Evolutionary conservation across 345 rosid species (phyloP), one percentile per base, ranked within the genome.

Genomic region (Eucalyptus tenuipes): DNA sequence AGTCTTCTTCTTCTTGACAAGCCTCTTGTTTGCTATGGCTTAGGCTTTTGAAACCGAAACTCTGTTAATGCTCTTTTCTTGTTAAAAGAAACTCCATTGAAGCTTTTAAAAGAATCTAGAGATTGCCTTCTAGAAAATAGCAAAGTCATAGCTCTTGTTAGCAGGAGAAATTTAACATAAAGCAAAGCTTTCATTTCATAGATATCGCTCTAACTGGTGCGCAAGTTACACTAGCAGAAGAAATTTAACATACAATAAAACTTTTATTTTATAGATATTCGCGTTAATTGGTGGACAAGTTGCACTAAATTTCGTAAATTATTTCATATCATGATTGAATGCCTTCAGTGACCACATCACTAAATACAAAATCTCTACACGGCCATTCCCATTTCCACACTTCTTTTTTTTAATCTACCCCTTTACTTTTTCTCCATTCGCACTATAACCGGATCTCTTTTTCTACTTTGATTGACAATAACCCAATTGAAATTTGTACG

Each of bases 181-280:
- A 10, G 22, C 15, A 40, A 75, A 40, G 29, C 47, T 75, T 75
- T 37, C 25, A 18, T 71, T 52, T 52, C 25, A 37, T 24, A 37
- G 12, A 71, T 37, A 18, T 61, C 17, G 25, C 27, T 13, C 27
- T 37, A 71, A 71, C 4, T 18, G 6, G 3, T 37, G 7, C 13
- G 2, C 24, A 52, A 7, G 22, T 52, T 52, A 2, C 22, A 50
- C 55, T 50, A 50, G 22, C 0, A 50, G 0, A 50, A 50, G 2
- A 50, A 50, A 52, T 52, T 52, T 52, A 52, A 20, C 57, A 20
- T 52, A 52, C 25, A 20, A 52, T 52, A 18, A 18, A 52, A 52
- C 2, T 52, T 52, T 52, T 52, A 52, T 52, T 52, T 52, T 7
- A 52, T 52, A 52, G 57, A 52, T 20, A 52, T 52, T 8, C 0